Percentiles rank a stretch among this genome's conserved stretches.
Conservation (phyloP, 148 eudicot species). For the Chenopodium album region DNA sequence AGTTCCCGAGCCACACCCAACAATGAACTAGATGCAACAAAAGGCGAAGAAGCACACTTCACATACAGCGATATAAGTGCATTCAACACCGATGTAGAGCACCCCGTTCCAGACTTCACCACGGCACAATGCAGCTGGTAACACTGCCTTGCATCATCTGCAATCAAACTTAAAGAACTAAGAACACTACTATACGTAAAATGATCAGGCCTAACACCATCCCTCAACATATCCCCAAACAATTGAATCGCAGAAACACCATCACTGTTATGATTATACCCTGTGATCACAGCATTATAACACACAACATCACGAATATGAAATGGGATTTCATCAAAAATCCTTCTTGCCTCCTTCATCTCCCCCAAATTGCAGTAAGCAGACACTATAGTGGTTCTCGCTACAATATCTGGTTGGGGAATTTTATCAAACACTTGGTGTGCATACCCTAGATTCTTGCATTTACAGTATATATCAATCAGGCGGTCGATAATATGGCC, state of each 20-base stretch:
- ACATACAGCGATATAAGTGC: slow-evolving; percentile 52
- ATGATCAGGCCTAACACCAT: slow-evolving; percentile 43
- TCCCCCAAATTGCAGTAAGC: slow-evolving; percentile 43
- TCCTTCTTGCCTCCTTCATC: slow-evolving; percentile 33
- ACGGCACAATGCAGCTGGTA: slow-evolving; percentile 55
- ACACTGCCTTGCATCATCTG: slow-evolving; percentile 45
- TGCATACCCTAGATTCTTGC: slow-evolving; percentile 39
- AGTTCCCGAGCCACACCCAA: slow-evolving; percentile 46
- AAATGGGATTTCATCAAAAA: slow-evolving; percentile 50
- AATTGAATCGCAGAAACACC: slow-evolving; percentile 45
- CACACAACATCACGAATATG: slow-evolving; percentile 48
- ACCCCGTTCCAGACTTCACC: slow-evolving; percentile 48
- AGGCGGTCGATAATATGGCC: slow-evolving; percentile 54
- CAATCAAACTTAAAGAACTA: slow-evolving; percentile 43
- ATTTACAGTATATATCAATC: slow-evolving; percentile 50
- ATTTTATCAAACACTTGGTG: slow-evolving; percentile 60
- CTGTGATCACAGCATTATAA: slow-evolving; percentile 70
- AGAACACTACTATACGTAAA: slow-evolving; percentile 44
- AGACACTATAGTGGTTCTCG: slow-evolving; percentile 53
- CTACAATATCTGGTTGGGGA: slow-evolving; percentile 48
- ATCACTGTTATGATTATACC: slow-evolving; percentile 42
- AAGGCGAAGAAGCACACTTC: slow-evolving; percentile 50
- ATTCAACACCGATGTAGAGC: slow-evolving; percentile 48
- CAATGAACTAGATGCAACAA: slow-evolving; percentile 29
- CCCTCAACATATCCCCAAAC: slow-evolving; percentile 38